These are phyloP conservation scores for Lobosporangium transversale DNA, from an alignment of 192 early-diverging fungal genomes.

Conservation along the genomic window DNA sequence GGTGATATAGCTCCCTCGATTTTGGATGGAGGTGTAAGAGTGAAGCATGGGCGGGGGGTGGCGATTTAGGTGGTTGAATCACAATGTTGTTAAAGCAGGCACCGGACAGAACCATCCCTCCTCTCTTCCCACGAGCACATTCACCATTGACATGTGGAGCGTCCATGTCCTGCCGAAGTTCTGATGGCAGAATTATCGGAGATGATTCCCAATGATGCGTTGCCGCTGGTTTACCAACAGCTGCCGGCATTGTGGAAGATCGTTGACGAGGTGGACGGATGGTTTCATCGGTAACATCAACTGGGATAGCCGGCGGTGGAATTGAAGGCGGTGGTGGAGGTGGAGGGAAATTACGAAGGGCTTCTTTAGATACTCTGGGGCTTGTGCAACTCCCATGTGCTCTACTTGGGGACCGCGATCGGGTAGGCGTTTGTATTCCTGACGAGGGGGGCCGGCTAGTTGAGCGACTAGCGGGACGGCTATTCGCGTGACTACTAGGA, in stretches of 20 bases:
- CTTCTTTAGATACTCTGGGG: constrained; percentile 15
- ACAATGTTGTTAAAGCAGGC: not conserved
- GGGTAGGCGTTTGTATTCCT: constrained; percentile 1
- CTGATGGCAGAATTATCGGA: not conserved
- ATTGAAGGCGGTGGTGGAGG: constrained; percentile 36
- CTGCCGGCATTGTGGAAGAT: constrained; percentile 6
- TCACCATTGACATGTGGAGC: not conserved
- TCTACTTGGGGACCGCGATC: constrained; percentile 10
- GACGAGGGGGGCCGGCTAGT: not conserved
- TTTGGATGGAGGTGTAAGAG: too few relatives aligned
- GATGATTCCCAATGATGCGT: not conserved
- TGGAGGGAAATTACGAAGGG: constrained; percentile 24
- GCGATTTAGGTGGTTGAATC: not conserved
- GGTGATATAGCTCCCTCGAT: not conserved
- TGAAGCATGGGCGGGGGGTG: not conserved
- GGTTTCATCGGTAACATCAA: not conserved
- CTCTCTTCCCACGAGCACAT: not conserved
- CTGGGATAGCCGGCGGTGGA: constrained; percentile 42
- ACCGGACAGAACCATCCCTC: not conserved
- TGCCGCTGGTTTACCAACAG: not conserved
- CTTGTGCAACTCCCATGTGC: not conserved
- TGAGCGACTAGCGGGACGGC: not conserved
- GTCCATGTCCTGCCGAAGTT: not conserved
- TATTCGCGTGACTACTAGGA: too few relatives aligned
- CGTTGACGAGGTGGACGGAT: not conserved